Evolutionary conservation across 1,139 yeast genomes (phyloP).

Genomic region (Saccharomyces hybrid): DNA sequence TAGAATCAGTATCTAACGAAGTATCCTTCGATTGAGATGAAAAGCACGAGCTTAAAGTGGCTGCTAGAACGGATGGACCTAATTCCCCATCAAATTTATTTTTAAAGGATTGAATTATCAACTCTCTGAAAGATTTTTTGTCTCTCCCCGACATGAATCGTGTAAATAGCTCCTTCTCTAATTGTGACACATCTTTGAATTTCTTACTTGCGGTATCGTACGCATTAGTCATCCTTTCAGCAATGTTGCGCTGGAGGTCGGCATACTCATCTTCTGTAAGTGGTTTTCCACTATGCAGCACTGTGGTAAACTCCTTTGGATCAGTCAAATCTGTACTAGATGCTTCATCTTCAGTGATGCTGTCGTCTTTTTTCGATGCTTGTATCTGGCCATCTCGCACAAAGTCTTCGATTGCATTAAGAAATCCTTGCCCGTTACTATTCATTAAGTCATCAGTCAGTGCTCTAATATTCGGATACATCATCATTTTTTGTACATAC

Average conservation of each 20-base stretch:
- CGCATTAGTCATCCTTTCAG: slow-evolving; percentile 27
- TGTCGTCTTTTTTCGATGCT: slow-evolving; percentile 1
- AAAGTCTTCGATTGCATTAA: slow-evolving; percentile 28
- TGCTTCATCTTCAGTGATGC: background rate
- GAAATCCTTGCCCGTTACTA: slow-evolving; percentile 27
- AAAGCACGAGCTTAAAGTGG: slow-evolving; percentile 15
- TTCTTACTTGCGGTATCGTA: slow-evolving; percentile 23
- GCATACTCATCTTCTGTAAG: slow-evolving; percentile 27
- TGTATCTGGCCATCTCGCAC: slow-evolving; percentile 17
- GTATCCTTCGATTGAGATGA: slow-evolving; percentile 3
- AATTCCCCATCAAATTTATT: slow-evolving; percentile 19
- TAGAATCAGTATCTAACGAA: slow-evolving; percentile 8
- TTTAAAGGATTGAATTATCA: slow-evolving; percentile 23
- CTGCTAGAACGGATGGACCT: slow-evolving; percentile 12
- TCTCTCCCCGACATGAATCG: slow-evolving; percentile 29
- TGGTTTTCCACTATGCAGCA: slow-evolving; percentile 27
- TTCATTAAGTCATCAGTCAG: slow-evolving; percentile 30
- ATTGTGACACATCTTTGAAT: slow-evolving; percentile 22
- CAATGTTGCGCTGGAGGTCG: slow-evolving; percentile 27
- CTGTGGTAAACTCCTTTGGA: slow-evolving; percentile 25
- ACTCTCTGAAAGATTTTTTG: slow-evolving; percentile 22
- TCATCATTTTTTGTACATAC: slow-evolving; percentile 28
- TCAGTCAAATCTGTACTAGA: slow-evolving; percentile 14
- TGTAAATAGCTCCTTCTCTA: slow-evolving; percentile 26
- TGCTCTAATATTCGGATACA: slow-evolving; percentile 30